These are phyloP conservation scores for Daldinia childiae DNA, from an alignment of 495 filamentous ascomycete species.

Conservation along the genomic window DNA sequence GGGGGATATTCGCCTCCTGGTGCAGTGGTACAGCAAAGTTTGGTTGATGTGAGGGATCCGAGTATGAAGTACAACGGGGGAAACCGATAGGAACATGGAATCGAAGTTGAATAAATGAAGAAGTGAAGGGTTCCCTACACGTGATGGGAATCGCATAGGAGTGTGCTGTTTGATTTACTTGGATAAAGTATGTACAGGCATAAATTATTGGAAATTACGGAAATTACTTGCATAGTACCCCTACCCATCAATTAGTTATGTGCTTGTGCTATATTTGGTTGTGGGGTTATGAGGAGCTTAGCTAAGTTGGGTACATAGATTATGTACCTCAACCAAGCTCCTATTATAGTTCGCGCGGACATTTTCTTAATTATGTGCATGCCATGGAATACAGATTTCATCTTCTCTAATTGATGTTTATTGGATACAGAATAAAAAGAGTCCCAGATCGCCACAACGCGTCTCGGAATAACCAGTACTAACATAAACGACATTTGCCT, in stretches of 20 bases:
- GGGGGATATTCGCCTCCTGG: not conserved
- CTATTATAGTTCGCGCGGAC: not conserved
- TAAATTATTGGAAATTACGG: not conserved
- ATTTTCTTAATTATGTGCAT: not conserved
- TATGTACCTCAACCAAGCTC: not conserved
- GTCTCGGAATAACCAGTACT: not conserved
- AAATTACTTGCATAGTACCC: slow-evolving; percentile 4
- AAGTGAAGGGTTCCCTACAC: too few relatives aligned
- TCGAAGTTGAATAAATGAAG: too few relatives aligned
- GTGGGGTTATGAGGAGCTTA: not conserved
- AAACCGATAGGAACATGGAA: not conserved
- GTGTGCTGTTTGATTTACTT: not conserved
- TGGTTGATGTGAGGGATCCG: not conserved
- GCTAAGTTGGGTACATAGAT: not conserved
- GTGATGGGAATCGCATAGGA: too few relatives aligned
- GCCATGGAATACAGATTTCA: too few relatives aligned
- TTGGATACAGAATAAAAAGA: too few relatives aligned
- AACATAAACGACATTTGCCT: not conserved
- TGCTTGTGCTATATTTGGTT: not conserved
- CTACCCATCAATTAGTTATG: not conserved
- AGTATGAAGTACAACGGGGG: not conserved
- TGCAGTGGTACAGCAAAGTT: not conserved
- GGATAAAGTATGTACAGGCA: not conserved
- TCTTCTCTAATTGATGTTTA: too few relatives aligned
- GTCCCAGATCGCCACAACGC: too few relatives aligned